phyloP scores from a whole-genome alignment of 2,329 filamentous ascomycete species.

The Fusarium brachygibbosum region DNA sequence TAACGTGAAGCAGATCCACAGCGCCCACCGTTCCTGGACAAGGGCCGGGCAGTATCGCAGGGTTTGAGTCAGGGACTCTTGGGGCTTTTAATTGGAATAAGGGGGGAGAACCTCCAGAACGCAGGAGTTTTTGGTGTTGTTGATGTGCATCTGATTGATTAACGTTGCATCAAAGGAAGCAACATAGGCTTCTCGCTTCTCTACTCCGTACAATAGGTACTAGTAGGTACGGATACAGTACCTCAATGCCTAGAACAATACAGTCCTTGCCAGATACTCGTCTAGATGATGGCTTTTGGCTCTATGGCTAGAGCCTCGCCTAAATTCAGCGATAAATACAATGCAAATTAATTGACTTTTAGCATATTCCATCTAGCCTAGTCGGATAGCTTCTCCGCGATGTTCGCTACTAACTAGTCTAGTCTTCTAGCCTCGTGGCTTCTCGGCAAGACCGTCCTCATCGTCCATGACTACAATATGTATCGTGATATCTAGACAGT shows the following conservation, averaged over 20 bases:
- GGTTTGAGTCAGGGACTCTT: conserved; percentile 48
- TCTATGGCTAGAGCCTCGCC: conserved; percentile 9
- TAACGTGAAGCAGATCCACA: conserved; percentile 39
- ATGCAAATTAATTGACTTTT: conserved; percentile 18
- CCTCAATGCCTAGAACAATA: too few species aligned
- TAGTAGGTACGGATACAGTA: too few species aligned
- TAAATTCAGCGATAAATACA: background rate
- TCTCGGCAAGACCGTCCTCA: conserved; percentile 32
- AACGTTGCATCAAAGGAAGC: conserved; percentile 32
- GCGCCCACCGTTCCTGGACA: conserved; percentile 47
- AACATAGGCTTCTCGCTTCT: background rate
- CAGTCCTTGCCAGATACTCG: too few species aligned
- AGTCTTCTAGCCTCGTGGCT: conserved; percentile 24
- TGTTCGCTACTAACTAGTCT: conserved; percentile 31
- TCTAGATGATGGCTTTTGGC: background rate
- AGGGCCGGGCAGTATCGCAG: conserved; percentile 36
- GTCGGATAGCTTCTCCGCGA: conserved; percentile 33
- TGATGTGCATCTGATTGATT: conserved; percentile 44
- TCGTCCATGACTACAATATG: conserved; percentile 31
- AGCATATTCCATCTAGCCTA: conserved; percentile 19
- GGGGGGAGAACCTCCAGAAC: conserved; percentile 12
- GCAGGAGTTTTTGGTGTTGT: conserved; percentile 42
- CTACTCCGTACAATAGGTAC: background rate
- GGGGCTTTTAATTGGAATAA: conserved; percentile 29
- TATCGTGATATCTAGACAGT: too few species aligned